Evolutionary conservation across 352 stramenopile genomes (phyloP).

Genomic region (Globisporangium acanthophoron): DNA sequence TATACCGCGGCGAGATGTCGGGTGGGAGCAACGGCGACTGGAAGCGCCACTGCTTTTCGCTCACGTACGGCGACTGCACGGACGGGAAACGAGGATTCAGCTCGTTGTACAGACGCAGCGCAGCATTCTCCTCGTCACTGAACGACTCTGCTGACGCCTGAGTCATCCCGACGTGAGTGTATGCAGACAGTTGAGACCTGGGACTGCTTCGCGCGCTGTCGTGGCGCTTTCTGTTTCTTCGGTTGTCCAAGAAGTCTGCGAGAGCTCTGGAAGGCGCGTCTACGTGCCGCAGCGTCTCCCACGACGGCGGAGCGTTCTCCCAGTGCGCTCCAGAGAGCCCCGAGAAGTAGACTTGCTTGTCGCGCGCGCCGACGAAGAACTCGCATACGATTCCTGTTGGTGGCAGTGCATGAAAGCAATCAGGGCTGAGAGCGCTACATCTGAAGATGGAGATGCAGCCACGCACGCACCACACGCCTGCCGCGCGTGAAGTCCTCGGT

Average conservation of each 20-base stretch:
- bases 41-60: conserved; percentile 48
- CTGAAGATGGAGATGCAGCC: neutral
- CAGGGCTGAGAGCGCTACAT: neutral
- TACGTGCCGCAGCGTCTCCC: conserved; percentile 25
- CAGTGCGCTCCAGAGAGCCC: conserved; percentile 44
- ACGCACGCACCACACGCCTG: conserved; percentile 25
- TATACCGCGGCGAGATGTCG: conserved; percentile 43
- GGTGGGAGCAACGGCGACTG: conserved; percentile 40
- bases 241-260: conserved; percentile 1
- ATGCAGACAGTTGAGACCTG: neutral
- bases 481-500: conserved; percentile 22
- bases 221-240: neutral
- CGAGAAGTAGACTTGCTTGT: conserved; percentile 35
- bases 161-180: neutral
- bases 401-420: neutral
- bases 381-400: conserved; percentile 38
- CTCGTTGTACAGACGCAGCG: conserved; percentile 32
- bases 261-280: conserved; percentile 29
- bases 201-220: neutral
- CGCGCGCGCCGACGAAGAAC: conserved; percentile 39
- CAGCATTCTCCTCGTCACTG: conserved; percentile 4
- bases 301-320: conserved; percentile 28
- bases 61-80: conserved; percentile 32
- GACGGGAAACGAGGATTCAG: conserved; percentile 64
- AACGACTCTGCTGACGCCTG: neutral